Base-by-base conservation (phyloP, 1,284 basidiomycete genomes). In the Tausonia pullulans region DNA sequence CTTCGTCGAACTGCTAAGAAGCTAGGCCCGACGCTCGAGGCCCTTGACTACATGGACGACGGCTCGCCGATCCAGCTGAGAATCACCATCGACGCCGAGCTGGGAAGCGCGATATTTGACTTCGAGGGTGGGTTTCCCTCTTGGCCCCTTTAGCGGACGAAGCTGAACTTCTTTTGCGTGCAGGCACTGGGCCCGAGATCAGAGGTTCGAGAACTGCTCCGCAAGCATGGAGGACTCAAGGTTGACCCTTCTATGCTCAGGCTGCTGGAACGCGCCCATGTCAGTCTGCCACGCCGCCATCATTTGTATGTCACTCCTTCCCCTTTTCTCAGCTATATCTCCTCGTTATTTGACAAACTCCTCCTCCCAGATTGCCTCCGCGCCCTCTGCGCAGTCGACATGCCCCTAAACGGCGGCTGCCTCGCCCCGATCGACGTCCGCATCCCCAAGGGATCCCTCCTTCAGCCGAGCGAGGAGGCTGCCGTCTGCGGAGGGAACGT, bases 401-500 rank as follows among this genome's bases (percentile, higher is more conserved):
- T 97, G 58, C 94, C 94, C 3, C 81, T 98, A 41, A 97, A 97
- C 73, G 90, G 90, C 27, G 93, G 93, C 1, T 96, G 92, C 73
- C 81, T 96, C 14, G 87, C 66, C 63, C 88, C 88, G 1, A 78
- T 90, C 48, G 68, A 75, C 84, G 88, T 97, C 68, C 83, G 81
- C 68, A 90, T 97, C 52, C 94, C 94, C 0, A 77, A 82, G 49
- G 87, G 86, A 61, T 88, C 87, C 8, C 76, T 97, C 6, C 80
- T 98, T 40, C 82, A 85, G 4, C 93, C 94, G 0, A 91, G 88
- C 5, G 81, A 83, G 46, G 88, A 86, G 0, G 92, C 91, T 0
- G 93, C 93, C 0, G 91, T 96, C 2, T 94, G 91, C 68, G 92
- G 88, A 27, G 93, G 93, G 5, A 97, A 97, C 71, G 60, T 95